Percentiles rank a stretch among this genome's conserved stretches.
phyloP scores from a whole-genome alignment of 352 stramenopile genomes.

The Globisporangium paroecandrum region DNA sequence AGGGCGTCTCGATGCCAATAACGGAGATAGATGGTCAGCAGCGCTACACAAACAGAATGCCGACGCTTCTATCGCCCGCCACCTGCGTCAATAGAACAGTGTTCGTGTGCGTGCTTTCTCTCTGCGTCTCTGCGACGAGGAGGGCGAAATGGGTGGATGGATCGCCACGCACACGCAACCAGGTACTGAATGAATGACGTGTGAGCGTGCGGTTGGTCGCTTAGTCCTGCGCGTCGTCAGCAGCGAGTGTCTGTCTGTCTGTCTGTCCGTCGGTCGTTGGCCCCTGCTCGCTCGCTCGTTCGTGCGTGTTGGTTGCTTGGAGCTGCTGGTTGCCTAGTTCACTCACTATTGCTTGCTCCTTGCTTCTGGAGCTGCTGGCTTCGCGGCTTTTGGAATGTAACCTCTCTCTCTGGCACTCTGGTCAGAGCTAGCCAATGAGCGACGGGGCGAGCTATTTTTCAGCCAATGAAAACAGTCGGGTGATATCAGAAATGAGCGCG shows the following conservation, averaged over 20 bases:
- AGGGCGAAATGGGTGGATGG: background rate
- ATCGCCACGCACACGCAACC: background rate
- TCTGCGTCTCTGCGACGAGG: background rate
- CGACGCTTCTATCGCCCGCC: too few species aligned
- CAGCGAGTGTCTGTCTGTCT: background rate
- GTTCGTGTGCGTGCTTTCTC: background rate
- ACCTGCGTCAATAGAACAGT: background rate
- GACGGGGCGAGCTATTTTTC: background rate
- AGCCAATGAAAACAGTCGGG: background rate
- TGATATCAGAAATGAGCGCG: background rate
- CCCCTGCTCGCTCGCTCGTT: background rate
- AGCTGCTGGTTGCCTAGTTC: background rate
- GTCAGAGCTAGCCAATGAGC: constrained; percentile 1
- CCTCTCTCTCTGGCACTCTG: background rate
- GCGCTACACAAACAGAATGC: too few species aligned
- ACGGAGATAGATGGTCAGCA: background rate
- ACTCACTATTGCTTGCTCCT: background rate
- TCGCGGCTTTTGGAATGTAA: constrained; percentile 8
- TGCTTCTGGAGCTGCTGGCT: background rate
- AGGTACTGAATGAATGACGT: background rate
- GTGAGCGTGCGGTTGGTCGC: background rate
- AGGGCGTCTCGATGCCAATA: background rate
- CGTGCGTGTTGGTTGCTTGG: background rate
- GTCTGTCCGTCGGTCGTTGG: background rate
- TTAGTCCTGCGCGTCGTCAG: background rate